Evolutionary conservation across 2,329 filamentous ascomycete species (phyloP).

Genomic region (Fusarium graminum): DNA sequence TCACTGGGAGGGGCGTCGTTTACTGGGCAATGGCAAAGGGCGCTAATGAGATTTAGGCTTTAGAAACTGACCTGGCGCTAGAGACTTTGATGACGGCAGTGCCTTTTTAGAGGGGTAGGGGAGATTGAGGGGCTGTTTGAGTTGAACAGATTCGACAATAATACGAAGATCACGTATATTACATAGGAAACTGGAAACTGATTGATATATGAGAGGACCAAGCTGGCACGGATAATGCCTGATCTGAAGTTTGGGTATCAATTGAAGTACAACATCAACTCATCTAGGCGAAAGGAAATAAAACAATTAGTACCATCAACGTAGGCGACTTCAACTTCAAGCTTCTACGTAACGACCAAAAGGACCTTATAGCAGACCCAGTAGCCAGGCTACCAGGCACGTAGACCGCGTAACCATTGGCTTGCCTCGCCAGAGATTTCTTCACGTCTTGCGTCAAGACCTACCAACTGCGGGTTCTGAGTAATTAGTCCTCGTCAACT

Average conservation of each 20-base stretch:
- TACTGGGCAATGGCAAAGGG: slow-evolving; percentile 33
- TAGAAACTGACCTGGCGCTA: slow-evolving; percentile 46
- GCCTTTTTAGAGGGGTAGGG: slow-evolving; percentile 31
- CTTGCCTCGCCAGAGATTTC: slow-evolving; percentile 30
- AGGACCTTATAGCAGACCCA: neutral
- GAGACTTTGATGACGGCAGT: slow-evolving; percentile 45
- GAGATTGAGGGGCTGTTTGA: slow-evolving; percentile 35
- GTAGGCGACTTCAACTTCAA: slow-evolving; percentile 9
- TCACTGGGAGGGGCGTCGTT: slow-evolving; percentile 38
- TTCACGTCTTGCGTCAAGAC: slow-evolving; percentile 36
- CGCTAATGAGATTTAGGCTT: slow-evolving; percentile 40
- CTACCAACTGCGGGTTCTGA: slow-evolving; percentile 38
- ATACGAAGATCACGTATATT: neutral
- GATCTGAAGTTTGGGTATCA: too few relatives aligned
- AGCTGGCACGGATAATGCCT: neutral
- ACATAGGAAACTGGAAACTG: neutral
- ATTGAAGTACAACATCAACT: too few relatives aligned
- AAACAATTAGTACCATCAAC: slow-evolving; percentile 1
- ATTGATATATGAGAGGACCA: neutral
- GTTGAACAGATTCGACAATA: slow-evolving; percentile 9
- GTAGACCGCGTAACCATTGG: slow-evolving; percentile 16
- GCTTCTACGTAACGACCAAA: slow-evolving; percentile 5
- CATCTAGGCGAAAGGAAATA: neutral
- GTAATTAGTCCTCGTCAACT: slow-evolving; percentile 47
- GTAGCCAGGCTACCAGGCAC: slow-evolving; percentile 32